A percentile compares a stretch with the other conserved stretches of the same genome.
Conservation (phyloP, 2,329 filamentous ascomycete species). For the Pestalotiopsis sp. region DNA sequence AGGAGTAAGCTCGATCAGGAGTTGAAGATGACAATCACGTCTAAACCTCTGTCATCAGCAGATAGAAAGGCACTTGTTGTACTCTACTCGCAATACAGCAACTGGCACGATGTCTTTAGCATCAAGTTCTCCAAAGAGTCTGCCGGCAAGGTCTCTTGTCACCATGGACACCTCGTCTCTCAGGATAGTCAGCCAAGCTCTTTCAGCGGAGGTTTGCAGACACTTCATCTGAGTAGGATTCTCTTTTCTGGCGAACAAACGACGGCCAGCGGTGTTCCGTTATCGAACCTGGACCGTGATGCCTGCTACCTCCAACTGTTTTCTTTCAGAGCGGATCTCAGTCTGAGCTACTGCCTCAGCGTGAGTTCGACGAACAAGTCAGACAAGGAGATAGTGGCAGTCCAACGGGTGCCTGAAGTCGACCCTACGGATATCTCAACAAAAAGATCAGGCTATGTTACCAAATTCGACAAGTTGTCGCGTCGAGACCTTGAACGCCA, state of each 20-base stretch:
- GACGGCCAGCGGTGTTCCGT: background rate
- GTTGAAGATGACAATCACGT: conserved; percentile 42
- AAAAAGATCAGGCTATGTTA: background rate
- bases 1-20: conserved; percentile 38
- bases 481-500: conserved; percentile 9
- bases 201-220: conserved; percentile 17
- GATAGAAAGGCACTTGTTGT: conserved; percentile 24
- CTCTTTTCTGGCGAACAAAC: conserved; percentile 19
- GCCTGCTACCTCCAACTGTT: conserved; percentile 49
- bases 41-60: conserved; percentile 19
- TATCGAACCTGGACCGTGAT: too few relatives aligned
- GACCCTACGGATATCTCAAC: background rate
- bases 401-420: conserved; percentile 15
- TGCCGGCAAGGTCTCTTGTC: conserved; percentile 24
- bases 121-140: conserved; percentile 23
- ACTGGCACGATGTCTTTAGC: conserved; percentile 30
- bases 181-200: background rate
- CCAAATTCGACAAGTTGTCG: background rate
- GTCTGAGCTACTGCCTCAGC: conserved; percentile 42
- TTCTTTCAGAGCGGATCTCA: conserved; percentile 44
- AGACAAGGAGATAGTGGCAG: conserved; percentile 19
- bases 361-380: conserved; percentile 20
- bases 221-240: conserved; percentile 24
- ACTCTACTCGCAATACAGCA: conserved; percentile 27
- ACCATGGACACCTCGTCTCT: conserved; percentile 23